Conservation (phyloP, 352 stramenopile genomes). For the Phytophthora sp. region DNA sequence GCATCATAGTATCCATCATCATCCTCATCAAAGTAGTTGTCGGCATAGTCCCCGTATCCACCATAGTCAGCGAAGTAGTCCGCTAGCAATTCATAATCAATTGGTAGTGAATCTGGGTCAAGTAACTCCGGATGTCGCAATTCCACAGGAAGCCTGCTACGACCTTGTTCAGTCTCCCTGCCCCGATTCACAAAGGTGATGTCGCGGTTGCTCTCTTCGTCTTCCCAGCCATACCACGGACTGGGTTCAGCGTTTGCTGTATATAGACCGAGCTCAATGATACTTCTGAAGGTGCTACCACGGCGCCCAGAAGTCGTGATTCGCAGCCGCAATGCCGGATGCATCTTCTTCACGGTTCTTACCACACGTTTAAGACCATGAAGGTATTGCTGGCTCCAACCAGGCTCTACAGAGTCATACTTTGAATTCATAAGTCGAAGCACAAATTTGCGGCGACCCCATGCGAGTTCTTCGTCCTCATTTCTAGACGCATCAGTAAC, state of each 20-base stretch:
- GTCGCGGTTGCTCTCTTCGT: constrained; percentile 30
- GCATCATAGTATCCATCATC: constrained; percentile 29
- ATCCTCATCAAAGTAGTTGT: constrained; percentile 14
- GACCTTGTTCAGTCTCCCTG: not conserved
- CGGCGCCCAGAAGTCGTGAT: constrained; percentile 34
- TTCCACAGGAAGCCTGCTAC: constrained; percentile 19
- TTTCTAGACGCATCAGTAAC: constrained; percentile 32
- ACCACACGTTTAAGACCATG: constrained; percentile 27
- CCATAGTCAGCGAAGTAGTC: constrained; percentile 39
- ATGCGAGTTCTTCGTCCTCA: constrained; percentile 20
- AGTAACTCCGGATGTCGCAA: constrained; percentile 31
- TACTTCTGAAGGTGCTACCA: constrained; percentile 25
- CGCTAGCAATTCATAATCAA: constrained; percentile 43
- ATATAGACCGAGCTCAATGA: constrained; percentile 50
- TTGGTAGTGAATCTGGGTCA: constrained; percentile 38
- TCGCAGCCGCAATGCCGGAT: constrained; percentile 39
- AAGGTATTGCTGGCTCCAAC: constrained; percentile 50
- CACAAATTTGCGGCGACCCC: constrained; percentile 31
- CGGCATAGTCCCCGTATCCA: constrained; percentile 16
- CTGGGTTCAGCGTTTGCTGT: constrained; percentile 36
- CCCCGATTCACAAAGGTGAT: constrained; percentile 34
- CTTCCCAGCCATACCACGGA: constrained; percentile 49
- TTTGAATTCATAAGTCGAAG: constrained; percentile 43
- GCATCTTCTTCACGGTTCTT: constrained; percentile 30
- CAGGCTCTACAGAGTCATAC: constrained; percentile 27